Evolutionary conservation across 257 asterid genomes (phyloP).

Genomic region (Nicotiana tomentosiformis): DNA sequence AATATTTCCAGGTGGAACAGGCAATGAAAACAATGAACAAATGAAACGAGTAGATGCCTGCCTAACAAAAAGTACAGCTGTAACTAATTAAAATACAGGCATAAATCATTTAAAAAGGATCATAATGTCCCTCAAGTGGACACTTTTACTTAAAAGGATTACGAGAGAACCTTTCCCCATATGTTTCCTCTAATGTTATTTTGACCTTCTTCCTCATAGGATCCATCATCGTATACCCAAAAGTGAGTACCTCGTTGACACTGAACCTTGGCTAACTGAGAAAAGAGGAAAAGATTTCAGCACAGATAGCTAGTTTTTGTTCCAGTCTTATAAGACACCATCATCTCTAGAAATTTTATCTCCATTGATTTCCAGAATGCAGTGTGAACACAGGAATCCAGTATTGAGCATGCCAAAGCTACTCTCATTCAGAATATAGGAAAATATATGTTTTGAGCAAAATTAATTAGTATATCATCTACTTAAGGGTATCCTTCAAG

Average conservation of each 20-base stretch:
- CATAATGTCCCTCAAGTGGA: conserved; percentile 9
- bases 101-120: neutral
- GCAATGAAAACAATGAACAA: conserved; percentile 61
- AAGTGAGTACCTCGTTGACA: conserved; percentile 59
- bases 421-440: neutral
- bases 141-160: conserved; percentile 12
- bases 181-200: conserved; percentile 68
- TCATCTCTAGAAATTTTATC: neutral
- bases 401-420: neutral
- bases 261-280: conserved; percentile 70
- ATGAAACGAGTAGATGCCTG: conserved; percentile 68
- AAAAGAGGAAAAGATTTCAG: conserved; percentile 11
- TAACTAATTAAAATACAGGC: conserved; percentile 26
- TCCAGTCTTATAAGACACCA: neutral
- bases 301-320: neutral
- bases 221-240: conserved; percentile 88
- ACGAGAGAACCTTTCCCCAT: conserved; percentile 68
- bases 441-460: neutral
- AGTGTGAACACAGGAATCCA: neutral
- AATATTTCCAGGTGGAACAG: conserved; percentile 47
- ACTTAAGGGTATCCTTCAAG: neutral
- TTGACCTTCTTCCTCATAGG: conserved; percentile 88
- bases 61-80: conserved; percentile 43
- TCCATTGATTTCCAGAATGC: neutral
- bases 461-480: neutral